Evolutionary conservation across 208 protist genomes (phyloP).

Genomic region (Willaertia magna): DNA sequence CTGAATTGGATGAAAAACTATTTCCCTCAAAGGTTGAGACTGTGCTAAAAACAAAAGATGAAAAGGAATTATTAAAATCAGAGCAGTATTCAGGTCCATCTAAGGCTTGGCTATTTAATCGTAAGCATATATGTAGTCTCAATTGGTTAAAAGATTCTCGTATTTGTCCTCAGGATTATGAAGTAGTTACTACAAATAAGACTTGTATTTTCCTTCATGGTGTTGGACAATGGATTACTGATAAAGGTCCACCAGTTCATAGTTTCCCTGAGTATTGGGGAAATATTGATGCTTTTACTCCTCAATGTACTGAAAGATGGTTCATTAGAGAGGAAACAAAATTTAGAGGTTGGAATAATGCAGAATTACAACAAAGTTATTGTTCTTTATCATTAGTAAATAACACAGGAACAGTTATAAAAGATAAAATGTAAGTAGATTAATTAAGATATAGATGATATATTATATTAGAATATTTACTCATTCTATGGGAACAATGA

Average conservation of each 20-base stretch:
- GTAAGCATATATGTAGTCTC: background rate
- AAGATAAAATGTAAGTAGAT: too few relatives aligned
- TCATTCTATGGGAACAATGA: slow-evolving; percentile 3
- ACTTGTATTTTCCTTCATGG: background rate
- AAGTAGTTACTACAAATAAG: background rate
- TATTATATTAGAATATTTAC: background rate
- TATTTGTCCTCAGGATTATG: background rate
- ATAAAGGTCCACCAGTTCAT: background rate
- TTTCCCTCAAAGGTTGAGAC: too few relatives aligned
- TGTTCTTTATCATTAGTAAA: background rate
- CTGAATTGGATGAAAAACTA: too few relatives aligned
- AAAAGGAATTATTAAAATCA: background rate
- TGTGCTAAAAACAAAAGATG: too few relatives aligned
- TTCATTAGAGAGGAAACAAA: background rate
- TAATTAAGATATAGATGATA: too few relatives aligned
- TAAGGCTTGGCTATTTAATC: background rate
- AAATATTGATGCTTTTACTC: background rate
- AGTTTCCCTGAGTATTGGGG: background rate
- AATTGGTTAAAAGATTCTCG: background rate
- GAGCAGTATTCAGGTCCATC: background rate
- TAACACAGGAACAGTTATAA: background rate
- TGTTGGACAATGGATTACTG: background rate
- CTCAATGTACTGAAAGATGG: background rate
- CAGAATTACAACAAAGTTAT: background rate
- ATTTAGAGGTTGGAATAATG: background rate